Percentiles rank a stretch among this genome's conserved stretches.
Conservation (phyloP, 352 stramenopile genomes). For the Plasmopara halstedii region DNA sequence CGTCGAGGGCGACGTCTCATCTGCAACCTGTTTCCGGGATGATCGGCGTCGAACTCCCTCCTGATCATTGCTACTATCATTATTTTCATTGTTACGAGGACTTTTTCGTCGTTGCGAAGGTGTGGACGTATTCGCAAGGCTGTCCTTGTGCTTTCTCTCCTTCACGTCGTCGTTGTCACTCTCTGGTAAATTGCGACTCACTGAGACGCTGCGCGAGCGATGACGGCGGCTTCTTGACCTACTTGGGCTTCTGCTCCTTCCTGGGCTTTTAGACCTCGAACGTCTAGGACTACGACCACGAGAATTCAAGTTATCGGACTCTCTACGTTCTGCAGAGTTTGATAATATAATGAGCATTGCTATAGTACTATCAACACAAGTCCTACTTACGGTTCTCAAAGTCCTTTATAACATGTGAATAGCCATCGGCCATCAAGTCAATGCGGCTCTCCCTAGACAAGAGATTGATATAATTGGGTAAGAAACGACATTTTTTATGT, state of each 20-base stretch:
- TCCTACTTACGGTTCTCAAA: constrained; percentile 49
- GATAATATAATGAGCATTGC: background rate
- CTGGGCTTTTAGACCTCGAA: constrained; percentile 19
- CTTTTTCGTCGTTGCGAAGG: constrained; percentile 15
- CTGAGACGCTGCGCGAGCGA: constrained; percentile 37
- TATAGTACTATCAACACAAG: background rate
- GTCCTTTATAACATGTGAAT: constrained; percentile 56
- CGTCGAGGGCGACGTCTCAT: constrained; percentile 20
- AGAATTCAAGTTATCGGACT: constrained; percentile 22
- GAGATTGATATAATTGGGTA: background rate
- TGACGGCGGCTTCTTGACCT: constrained; percentile 29
- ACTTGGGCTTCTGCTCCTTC: constrained; percentile 33
- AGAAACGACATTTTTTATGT: background rate
- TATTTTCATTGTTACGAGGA: constrained; percentile 10
- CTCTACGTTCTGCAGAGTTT: constrained; percentile 38
- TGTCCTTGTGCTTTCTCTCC: constrained; percentile 5
- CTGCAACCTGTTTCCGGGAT: constrained; percentile 11
- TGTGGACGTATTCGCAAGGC: constrained; percentile 1
- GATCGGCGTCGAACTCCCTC: constrained; percentile 14
- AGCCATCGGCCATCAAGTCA: constrained; percentile 70
- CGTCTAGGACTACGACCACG: constrained; percentile 42
- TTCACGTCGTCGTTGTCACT: constrained; percentile 18
- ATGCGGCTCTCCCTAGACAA: constrained; percentile 68
- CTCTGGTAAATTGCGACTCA: constrained; percentile 14
- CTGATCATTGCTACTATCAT: constrained; percentile 11